Evolutionary conservation across 1,284 basidiomycete genomes (phyloP), one percentile per base, ranked within the genome.

Genomic region (Rhodotorula sp.): DNA sequence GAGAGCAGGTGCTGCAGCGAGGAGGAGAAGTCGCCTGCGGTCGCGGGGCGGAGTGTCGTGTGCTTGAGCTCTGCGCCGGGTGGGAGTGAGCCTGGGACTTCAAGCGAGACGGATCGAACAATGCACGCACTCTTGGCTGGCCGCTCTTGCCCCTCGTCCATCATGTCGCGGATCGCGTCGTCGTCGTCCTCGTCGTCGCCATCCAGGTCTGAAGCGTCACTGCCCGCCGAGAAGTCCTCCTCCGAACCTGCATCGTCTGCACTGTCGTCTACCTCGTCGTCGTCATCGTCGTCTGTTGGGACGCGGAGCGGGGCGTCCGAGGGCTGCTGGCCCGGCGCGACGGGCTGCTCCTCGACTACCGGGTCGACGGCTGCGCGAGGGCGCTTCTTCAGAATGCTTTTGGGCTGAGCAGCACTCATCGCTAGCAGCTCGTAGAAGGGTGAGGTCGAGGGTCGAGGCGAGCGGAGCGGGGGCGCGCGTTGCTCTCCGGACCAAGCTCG

Each of bases 1-100:
- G 64, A 69, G 67, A 76, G 70, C 44, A 76, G 67, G 59, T 76
- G 75, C n/a, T 64, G 72, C 29, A 76, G 67, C 21, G 75, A 74
- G 50, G 58, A 46, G 21, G 75, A 76, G 73, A 76, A 76, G 27
- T 60, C 56, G 34, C 60, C 54, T 22, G 73, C 70, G 12, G 71
- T 62, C 4, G 69, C 69, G 6, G 75, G 75, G n/a, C 70, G 74
- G 22, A 76, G 67, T 7, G 75, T 76, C 15, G 75, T 70, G 55
- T 76, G 70, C 64, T 76, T 76, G 36, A 76, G 64, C 63, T 74
- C 75, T 76, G 64, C 51, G 29, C 8, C 44, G 5, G 44, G 17
- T 1, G 32, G 21, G 2, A 0, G 62, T 48, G 10, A 51, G 64
- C 32, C 13, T 17, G 29, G 9, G 29, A 19, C n/a, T 21, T 13